These are phyloP conservation scores for Mercurialis annua DNA, from an alignment of 345 rosid genomes.

Conservation along the genomic window DNA sequence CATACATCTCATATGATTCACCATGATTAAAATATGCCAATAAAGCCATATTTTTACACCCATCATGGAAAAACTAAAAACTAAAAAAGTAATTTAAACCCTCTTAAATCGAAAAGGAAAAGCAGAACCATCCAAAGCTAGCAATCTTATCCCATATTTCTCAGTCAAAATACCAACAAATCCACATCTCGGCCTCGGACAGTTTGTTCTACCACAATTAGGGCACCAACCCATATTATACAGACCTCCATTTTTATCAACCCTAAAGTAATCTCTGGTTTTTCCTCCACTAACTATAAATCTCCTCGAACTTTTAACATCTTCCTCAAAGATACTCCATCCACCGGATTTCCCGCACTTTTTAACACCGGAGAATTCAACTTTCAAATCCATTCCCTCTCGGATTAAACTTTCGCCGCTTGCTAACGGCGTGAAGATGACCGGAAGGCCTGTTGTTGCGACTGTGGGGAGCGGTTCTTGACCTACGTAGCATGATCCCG, in stretches of 20 bases:
- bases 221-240: slow-evolving; percentile 16
- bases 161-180: slow-evolving; percentile 5
- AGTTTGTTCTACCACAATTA: neutral
- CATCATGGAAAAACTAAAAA: no score
- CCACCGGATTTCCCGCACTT: slow-evolving; percentile 7
- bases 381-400: slow-evolving; percentile 8
- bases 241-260: slow-evolving; percentile 10
- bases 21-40: no score
- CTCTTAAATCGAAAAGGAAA: slow-evolving; percentile 18
- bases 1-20: no score
- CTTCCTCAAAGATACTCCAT: slow-evolving; percentile 17
- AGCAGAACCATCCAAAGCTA: slow-evolving; percentile 8
- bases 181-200: slow-evolving; percentile 18
- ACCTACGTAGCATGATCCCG: slow-evolving; percentile 3
- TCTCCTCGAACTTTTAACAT: slow-evolving; percentile 14
- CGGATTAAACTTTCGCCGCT: neutral
- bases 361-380: slow-evolving; percentile 1
- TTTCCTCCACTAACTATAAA: slow-evolving; percentile 14
- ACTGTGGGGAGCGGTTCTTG: slow-evolving; percentile 8
- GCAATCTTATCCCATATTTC: neutral
- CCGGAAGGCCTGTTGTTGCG: neutral
- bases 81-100: neutral
- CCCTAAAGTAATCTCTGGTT: slow-evolving; percentile 8
- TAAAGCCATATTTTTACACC: no score
- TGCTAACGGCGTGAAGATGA: neutral